phyloP scores from a whole-genome alignment of 148 eudicot species.

The Vaccinium darrowii region DNA sequence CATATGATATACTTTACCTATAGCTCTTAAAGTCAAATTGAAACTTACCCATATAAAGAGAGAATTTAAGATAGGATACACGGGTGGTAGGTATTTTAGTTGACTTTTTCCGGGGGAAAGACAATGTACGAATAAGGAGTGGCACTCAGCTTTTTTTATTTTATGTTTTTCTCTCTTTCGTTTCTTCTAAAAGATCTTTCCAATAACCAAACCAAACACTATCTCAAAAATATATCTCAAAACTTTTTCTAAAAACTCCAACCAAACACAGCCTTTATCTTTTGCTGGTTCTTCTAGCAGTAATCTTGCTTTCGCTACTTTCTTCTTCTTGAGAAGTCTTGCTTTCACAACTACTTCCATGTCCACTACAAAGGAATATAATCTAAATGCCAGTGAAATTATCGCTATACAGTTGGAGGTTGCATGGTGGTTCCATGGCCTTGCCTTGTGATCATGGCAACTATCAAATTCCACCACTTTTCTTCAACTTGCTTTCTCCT shows the following conservation, averaged over 20 bases:
- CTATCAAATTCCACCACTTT: neutral
- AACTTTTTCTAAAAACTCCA: too few species aligned
- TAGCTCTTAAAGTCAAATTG: too few species aligned
- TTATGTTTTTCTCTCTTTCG: too few species aligned
- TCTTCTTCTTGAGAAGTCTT: neutral
- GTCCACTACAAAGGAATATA: neutral
- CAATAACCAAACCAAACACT: too few species aligned
- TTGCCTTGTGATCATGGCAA: neutral
- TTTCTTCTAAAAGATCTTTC: too few species aligned
- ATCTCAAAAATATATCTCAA: too few species aligned
- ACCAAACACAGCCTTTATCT: neutral
- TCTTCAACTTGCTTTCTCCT: neutral
- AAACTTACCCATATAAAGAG: neutral
- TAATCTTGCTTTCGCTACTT: neutral
- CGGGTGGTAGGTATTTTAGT: neutral
- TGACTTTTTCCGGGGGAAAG: neutral
- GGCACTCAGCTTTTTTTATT: too few species aligned
- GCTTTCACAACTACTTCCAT: neutral
- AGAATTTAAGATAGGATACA: neutral
- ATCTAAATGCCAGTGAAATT: neutral
- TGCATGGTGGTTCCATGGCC: neutral
- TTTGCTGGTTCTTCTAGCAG: neutral
- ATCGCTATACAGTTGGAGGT: neutral
- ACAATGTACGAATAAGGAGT: too few species aligned
- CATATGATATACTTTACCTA: too few species aligned